phyloP scores from a whole-genome alignment of 192 early-diverging fungal species.

The Glomus cerebriforme region DNA sequence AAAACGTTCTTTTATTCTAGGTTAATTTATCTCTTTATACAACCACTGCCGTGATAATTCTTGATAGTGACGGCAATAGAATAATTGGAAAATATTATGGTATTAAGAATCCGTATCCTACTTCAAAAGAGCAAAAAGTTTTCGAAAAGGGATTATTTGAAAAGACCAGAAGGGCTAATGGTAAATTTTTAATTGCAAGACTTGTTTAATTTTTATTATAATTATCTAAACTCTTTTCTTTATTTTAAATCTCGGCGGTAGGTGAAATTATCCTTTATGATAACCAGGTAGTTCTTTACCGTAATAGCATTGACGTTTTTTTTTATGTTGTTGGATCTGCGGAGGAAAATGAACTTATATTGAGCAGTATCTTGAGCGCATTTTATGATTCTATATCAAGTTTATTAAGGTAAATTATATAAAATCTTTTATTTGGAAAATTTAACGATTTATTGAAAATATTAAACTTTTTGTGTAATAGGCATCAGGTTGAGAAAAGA shows the following conservation, averaged over 20 bases:
- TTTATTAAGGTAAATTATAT: slow-evolving; percentile 68
- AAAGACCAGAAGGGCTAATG: slow-evolving; percentile 82
- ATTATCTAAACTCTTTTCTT: background rate
- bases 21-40: slow-evolving; percentile 85
- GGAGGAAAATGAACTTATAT: slow-evolving; percentile 94
- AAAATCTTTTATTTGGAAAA: background rate
- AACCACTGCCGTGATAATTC: slow-evolving; percentile 83
- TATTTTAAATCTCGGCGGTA: slow-evolving; percentile 31
- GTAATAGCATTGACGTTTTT: slow-evolving; percentile 81
- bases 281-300: slow-evolving; percentile 87
- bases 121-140: slow-evolving; percentile 80
- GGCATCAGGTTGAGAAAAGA: slow-evolving; percentile 90
- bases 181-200: slow-evolving; percentile 40
- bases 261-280: slow-evolving; percentile 94
- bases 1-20: slow-evolving; percentile 23
- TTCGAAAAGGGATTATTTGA: slow-evolving; percentile 92
- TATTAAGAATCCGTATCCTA: slow-evolving; percentile 51
- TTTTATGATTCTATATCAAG: slow-evolving; percentile 85
- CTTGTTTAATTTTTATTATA: background rate
- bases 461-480: slow-evolving; percentile 36
- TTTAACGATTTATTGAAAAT: background rate
- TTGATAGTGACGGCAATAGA: slow-evolving; percentile 91
- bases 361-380: slow-evolving; percentile 73
- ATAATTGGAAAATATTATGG: slow-evolving; percentile 93
- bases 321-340: slow-evolving; percentile 88